Evolutionary conservation across 176 grass and related monocot species (phyloP).

Genomic region (Aegilops tauschii): DNA sequence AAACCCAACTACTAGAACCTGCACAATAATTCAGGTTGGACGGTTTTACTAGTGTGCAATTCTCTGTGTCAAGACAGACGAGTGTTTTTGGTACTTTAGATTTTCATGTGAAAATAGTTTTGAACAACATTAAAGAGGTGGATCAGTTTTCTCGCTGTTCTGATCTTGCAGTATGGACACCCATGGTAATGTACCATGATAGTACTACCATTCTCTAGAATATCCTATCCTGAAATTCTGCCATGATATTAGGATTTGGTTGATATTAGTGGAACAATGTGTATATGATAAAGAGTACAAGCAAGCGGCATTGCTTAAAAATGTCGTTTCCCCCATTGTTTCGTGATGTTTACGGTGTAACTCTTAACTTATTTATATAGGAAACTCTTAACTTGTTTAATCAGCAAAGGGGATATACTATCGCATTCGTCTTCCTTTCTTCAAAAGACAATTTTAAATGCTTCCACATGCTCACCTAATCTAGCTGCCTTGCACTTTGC

Average conservation of each 20-base stretch:
- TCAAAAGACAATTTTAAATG: slow-evolving; percentile 22
- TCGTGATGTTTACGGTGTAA: slow-evolving; percentile 17
- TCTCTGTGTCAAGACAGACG: not conserved
- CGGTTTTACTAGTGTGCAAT: too few species aligned
- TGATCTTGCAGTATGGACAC: not conserved
- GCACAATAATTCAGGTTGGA: not conserved
- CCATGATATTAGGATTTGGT: slow-evolving; percentile 3
- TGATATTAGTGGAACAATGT: not conserved
- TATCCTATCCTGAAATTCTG: not conserved
- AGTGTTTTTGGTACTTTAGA: not conserved
- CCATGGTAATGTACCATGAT: not conserved
- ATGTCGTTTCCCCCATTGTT: not conserved
- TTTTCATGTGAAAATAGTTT: not conserved
- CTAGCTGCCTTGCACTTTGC: slow-evolving; percentile 21
- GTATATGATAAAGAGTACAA: not conserved
- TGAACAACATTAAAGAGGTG: not conserved
- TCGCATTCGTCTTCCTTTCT: slow-evolving; percentile 26
- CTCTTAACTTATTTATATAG: slow-evolving; percentile 23
- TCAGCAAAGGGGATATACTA: slow-evolving; percentile 4
- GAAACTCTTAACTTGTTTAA: slow-evolving; percentile 22
- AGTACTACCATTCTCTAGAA: not conserved
- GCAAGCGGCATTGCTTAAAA: not conserved
- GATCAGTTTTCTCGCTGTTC: not conserved
- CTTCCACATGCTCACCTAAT: slow-evolving; percentile 25
- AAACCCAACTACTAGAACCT: not conserved